Evolutionary conservation across 2,329 filamentous ascomycete genomes (phyloP).

Genomic region (Nannizziopsis arthrosporioides): DNA sequence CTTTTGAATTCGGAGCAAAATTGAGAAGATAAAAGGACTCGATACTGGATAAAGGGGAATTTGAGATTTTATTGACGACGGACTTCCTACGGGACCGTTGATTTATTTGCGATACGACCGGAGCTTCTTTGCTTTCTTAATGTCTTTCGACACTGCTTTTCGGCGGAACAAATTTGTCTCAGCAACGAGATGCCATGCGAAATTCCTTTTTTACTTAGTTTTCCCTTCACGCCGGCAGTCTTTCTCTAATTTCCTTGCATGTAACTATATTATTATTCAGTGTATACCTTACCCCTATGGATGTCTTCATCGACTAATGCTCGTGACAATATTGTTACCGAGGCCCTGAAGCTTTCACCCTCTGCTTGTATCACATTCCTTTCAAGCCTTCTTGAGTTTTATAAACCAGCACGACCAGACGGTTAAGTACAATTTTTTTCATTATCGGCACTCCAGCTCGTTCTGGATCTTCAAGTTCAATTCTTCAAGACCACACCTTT

Average conservation of each 20-base stretch:
- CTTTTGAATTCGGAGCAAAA: constrained; percentile 3
- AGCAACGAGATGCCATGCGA: too few relatives aligned
- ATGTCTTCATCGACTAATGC: not conserved
- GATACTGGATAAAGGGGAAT: not conserved
- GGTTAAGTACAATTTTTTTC: not conserved
- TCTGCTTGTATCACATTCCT: not conserved
- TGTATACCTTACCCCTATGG: constrained; percentile 7
- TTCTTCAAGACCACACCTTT: not conserved
- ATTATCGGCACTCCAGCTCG: not conserved
- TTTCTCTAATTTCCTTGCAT: not conserved
- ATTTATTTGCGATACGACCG: constrained; percentile 2
- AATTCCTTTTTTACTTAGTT: not conserved
- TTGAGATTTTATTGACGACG: not conserved
- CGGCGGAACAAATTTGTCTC: too few relatives aligned
- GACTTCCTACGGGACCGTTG: constrained; percentile 1
- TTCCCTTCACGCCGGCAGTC: not conserved
- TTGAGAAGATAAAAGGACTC: not conserved
- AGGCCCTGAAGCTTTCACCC: not conserved
- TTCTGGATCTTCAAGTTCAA: not conserved
- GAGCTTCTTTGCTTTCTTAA: not conserved
- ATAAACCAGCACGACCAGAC: not conserved
- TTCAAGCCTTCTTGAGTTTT: not conserved
- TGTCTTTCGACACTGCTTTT: not conserved
- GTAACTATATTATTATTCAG: constrained; percentile 11
- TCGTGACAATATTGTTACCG: not conserved